phyloP scores from a whole-genome alignment of 2,329 filamentous ascomycete genomes.

The Chrysosporium queenslandicum region DNA sequence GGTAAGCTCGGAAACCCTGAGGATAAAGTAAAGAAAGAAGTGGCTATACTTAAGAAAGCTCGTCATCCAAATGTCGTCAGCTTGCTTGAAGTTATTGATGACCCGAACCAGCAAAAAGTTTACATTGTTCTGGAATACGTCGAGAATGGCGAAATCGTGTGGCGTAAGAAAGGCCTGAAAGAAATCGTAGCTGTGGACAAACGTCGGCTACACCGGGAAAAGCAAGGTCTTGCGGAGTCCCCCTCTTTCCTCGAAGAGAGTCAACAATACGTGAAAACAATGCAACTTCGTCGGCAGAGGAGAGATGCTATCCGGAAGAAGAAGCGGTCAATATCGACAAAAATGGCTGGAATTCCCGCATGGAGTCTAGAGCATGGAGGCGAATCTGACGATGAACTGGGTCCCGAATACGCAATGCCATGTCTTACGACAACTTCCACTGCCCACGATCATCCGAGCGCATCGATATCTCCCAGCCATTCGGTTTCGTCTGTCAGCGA shows the following conservation, averaged over 20 bases:
- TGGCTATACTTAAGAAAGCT: constrained; percentile 96
- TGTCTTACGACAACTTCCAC: constrained; percentile 23
- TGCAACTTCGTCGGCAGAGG: constrained; percentile 34
- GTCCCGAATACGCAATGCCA: constrained; percentile 27
- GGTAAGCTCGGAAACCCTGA: constrained; percentile 61
- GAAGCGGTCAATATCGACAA: constrained; percentile 48
- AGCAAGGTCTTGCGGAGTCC: constrained; percentile 69
- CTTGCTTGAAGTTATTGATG: constrained; percentile 92
- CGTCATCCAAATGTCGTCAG: constrained; percentile 95
- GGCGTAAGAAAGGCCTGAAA: constrained; percentile 78
- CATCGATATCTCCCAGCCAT: constrained; percentile 45
- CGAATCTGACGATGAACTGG: constrained; percentile 45
- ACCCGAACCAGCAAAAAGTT: constrained; percentile 91
- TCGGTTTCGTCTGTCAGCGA: constrained; percentile 44
- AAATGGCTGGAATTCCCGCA: constrained; percentile 47
- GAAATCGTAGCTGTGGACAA: constrained; percentile 78
- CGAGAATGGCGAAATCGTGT: constrained; percentile 84
- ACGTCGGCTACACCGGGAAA: constrained; percentile 60
- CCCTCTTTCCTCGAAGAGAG: constrained; percentile 37
- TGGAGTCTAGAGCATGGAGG: constrained; percentile 81
- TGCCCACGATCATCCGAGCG: constrained; percentile 45
- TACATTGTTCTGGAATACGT: constrained; percentile 97
- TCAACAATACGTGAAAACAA: constrained; percentile 32
- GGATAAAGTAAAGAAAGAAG: constrained; percentile 78
- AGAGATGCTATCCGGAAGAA: constrained; percentile 52